These are phyloP conservation scores for Mediolabrus comicus DNA, from an alignment of 108 stramenopile species.

Conservation along the genomic window DNA sequence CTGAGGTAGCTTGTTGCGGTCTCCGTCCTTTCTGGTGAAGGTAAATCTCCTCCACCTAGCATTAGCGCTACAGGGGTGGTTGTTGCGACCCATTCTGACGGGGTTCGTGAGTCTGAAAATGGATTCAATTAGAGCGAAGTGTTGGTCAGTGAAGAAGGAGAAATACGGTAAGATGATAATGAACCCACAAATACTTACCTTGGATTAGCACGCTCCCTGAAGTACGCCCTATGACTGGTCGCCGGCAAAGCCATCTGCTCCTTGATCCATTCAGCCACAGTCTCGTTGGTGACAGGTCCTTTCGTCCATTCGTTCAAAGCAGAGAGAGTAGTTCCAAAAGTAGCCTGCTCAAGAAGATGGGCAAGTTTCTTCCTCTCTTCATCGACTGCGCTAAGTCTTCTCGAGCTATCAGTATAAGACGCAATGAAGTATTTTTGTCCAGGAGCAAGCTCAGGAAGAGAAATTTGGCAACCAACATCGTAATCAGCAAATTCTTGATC, in stretches of 20 bases:
- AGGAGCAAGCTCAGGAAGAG: slow-evolving; percentile 30
- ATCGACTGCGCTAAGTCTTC: slow-evolving; percentile 9
- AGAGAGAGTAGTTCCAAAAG: slow-evolving; percentile 33
- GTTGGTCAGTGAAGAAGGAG: slow-evolving; percentile 2
- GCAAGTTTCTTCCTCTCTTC: slow-evolving; percentile 9
- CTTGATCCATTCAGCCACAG: slow-evolving; percentile 27
- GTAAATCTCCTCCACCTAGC: slow-evolving; percentile 42
- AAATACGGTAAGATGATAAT: slow-evolving; percentile 30
- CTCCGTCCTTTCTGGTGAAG: slow-evolving; percentile 33
- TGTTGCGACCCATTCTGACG: slow-evolving; percentile 24
- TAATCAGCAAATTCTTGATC: slow-evolving; percentile 30
- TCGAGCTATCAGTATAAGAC: slow-evolving; percentile 21
- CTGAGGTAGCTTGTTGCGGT: neutral
- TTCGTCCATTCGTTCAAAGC: slow-evolving; percentile 28
- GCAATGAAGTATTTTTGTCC: slow-evolving; percentile 35
- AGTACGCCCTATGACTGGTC: slow-evolving; percentile 52
- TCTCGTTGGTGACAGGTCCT: slow-evolving; percentile 22
- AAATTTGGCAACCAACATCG: slow-evolving; percentile 30
- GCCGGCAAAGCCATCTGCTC: slow-evolving; percentile 30
- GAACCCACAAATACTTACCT: slow-evolving; percentile 34
- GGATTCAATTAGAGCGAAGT: neutral
- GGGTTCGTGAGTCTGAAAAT: slow-evolving; percentile 32
- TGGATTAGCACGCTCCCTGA: slow-evolving; percentile 42
- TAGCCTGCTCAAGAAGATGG: slow-evolving; percentile 33
- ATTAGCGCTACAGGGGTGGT: slow-evolving; percentile 47